Evolutionary conservation across 768 basidiomycete species (phyloP).

Genomic region (Trametes coccinea): DNA sequence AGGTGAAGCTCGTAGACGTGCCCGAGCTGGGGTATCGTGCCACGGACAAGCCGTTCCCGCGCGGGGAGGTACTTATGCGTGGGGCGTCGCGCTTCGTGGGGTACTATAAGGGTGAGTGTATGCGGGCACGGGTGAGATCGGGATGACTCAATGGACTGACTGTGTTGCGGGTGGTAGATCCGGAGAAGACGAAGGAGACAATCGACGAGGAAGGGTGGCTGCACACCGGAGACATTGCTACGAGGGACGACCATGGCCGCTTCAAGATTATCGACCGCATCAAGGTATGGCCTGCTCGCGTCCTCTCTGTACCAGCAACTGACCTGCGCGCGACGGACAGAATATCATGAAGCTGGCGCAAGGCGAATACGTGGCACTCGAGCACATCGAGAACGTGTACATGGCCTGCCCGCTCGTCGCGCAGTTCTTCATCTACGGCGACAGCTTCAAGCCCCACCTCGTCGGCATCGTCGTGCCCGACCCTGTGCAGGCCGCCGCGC

Average conservation of each 20-base stretch:
- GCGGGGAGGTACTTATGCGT: constrained; percentile 82
- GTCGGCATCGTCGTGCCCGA: constrained; percentile 85
- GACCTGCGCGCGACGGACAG: constrained; percentile 37
- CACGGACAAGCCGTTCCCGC: constrained; percentile 85
- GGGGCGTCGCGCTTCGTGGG: constrained; percentile 61
- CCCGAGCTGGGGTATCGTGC: constrained; percentile 87
- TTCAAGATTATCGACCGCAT: constrained; percentile 92
- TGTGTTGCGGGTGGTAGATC: constrained; percentile 49
- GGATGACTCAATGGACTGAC: neutral
- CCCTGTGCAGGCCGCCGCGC: constrained; percentile 66
- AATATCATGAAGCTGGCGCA: constrained; percentile 99
- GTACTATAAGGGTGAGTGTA: constrained; percentile 77
- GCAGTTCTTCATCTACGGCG: constrained; percentile 88
- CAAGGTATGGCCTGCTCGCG: constrained; percentile 56
- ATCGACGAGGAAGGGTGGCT: constrained; percentile 91
- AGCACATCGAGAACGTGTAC: constrained; percentile 89
- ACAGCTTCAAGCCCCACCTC: constrained; percentile 82
- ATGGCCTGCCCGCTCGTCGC: constrained; percentile 65
- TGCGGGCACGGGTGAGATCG: neutral
- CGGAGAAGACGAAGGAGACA: constrained; percentile 76
- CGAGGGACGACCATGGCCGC: constrained; percentile 76
- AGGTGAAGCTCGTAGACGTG: constrained; percentile 90
- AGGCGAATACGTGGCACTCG: constrained; percentile 97
- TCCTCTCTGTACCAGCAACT: neutral
- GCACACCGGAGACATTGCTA: constrained; percentile 87